Percentiles rank a stretch among this genome's conserved stretches.
These are phyloP conservation scores for Metschnikowia lunata DNA, from an alignment of 805 yeast genomes.

Conservation along the genomic window DNA sequence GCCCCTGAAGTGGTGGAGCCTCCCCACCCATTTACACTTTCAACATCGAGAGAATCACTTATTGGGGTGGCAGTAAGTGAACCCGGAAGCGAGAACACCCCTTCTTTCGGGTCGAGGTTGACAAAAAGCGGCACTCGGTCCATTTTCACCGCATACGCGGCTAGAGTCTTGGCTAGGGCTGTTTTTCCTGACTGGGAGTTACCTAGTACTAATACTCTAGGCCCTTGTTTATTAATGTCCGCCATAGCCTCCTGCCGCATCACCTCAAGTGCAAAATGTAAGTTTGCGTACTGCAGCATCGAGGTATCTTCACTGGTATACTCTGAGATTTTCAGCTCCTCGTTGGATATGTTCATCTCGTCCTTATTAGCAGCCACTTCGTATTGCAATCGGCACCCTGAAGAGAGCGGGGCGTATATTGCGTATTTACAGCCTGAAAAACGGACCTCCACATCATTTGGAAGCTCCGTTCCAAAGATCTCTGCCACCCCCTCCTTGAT, in stretches of 20 bases:
- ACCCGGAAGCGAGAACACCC: slow-evolving; percentile 77
- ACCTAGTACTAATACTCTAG: slow-evolving; percentile 72
- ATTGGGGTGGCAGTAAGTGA: slow-evolving; percentile 78
- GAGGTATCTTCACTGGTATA: slow-evolving; percentile 70
- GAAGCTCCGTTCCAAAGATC: slow-evolving; percentile 88
- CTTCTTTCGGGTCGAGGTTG: slow-evolving; percentile 71
- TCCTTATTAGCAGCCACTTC: slow-evolving; percentile 23
- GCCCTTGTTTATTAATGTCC: slow-evolving; percentile 38
- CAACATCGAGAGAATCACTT: slow-evolving; percentile 75
- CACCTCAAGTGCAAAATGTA: slow-evolving; percentile 74
- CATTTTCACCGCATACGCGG: slow-evolving; percentile 73
- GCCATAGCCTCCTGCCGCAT: slow-evolving; percentile 31
- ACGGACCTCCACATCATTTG: slow-evolving; percentile 53
- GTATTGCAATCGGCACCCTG: slow-evolving; percentile 62
- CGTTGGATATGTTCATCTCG: slow-evolving; percentile 23
- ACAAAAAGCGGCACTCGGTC: slow-evolving; percentile 65
- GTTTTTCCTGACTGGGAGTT: slow-evolving; percentile 75
- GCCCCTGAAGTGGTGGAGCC: slow-evolving; percentile 69
- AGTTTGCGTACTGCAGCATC: slow-evolving; percentile 57
- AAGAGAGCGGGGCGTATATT: slow-evolving; percentile 42
- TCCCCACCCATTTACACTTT: slow-evolving; percentile 68
- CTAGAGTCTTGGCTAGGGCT: slow-evolving; percentile 59
- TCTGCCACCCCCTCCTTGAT: slow-evolving; percentile 73
- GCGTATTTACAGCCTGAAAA: slow-evolving; percentile 37
- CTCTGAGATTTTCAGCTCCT: slow-evolving; percentile 44